Conservation (phyloP, 768 basidiomycete genomes). For the Leccinum boreale region DNA sequence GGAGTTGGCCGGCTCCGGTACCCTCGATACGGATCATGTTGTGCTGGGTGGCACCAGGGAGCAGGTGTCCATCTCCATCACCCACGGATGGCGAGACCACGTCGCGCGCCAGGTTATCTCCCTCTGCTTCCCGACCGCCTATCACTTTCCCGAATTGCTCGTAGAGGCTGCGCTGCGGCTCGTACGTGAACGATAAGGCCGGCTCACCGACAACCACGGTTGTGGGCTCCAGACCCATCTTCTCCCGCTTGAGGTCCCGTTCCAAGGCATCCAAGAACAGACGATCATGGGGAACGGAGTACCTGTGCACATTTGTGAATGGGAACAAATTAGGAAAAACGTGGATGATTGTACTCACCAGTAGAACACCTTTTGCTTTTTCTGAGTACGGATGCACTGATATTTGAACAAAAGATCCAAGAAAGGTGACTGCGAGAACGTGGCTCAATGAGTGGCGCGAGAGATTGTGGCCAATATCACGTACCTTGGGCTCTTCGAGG, state of each 20-base stretch:
- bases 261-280: slow-evolving; percentile 96
- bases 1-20: slow-evolving; percentile 11
- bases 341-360: slow-evolving; percentile 53
- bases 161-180: slow-evolving; percentile 79
- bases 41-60: slow-evolving; percentile 3
- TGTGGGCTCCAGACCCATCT: slow-evolving; percentile 84
- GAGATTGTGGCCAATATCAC: slow-evolving; percentile 22
- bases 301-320: slow-evolving; percentile 47
- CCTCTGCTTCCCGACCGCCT: slow-evolving; percentile 34
- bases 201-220: slow-evolving; percentile 77
- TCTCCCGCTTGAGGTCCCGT: slow-evolving; percentile 93
- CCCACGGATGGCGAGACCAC: slow-evolving; percentile 6
- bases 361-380: slow-evolving; percentile 99
- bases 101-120: slow-evolving; percentile 34
- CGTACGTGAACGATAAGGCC: slow-evolving; percentile 84
- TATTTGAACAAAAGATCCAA: slow-evolving; percentile 93
- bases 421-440: slow-evolving; percentile 69
- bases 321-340: not conserved
- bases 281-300: slow-evolving; percentile 94
- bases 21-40: slow-evolving; percentile 27
- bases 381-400: slow-evolving; percentile 95
- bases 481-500: slow-evolving; percentile 93
- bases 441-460: not conserved
- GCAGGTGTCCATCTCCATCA: slow-evolving; percentile 15
- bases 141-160: slow-evolving; percentile 73